These are phyloP conservation scores for Mucor piriformis DNA, from an alignment of 371 early-diverging fungal genomes.

Conservation along the genomic window DNA sequence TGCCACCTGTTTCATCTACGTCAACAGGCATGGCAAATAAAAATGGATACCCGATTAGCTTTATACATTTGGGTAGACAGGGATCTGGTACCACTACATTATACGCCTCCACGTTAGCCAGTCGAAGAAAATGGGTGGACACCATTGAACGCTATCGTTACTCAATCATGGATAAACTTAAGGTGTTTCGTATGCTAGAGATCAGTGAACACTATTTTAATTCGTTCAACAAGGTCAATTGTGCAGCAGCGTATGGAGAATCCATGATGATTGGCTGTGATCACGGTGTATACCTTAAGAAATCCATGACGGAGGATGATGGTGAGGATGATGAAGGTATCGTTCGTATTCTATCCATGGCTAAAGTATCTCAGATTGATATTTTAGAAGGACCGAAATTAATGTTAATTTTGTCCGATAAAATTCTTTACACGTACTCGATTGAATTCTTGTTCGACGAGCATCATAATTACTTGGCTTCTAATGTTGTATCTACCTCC, in stretches of 20 bases:
- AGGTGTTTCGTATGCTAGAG: constrained; percentile 61
- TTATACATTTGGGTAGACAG: constrained; percentile 78
- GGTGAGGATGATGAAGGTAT: constrained; percentile 34
- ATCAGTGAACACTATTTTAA: constrained; percentile 37
- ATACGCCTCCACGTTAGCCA: constrained; percentile 74
- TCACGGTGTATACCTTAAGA: constrained; percentile 49
- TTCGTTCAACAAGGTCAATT: constrained; percentile 38
- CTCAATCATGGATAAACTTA: constrained; percentile 54
- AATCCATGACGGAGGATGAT: not conserved
- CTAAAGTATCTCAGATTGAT: constrained; percentile 85
- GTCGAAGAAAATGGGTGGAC: constrained; percentile 82
- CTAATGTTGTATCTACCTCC: not conserved
- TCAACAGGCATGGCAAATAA: constrained; percentile 17
- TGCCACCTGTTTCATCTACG: not conserved
- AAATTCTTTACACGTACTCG: constrained; percentile 76
- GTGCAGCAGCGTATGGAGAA: constrained; percentile 28
- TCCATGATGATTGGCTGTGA: constrained; percentile 47
- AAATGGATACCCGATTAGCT: constrained; percentile 64
- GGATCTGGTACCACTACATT: constrained; percentile 69
- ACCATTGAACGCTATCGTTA: constrained; percentile 77
- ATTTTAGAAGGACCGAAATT: constrained; percentile 75
- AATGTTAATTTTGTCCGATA: constrained; percentile 83
- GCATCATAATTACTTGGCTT: not conserved
- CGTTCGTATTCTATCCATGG: constrained; percentile 67
- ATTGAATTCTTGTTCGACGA: constrained; percentile 60